phyloP scores from a whole-genome alignment of 2,329 filamentous ascomycete species.

The Shiraia bambusicola region DNA sequence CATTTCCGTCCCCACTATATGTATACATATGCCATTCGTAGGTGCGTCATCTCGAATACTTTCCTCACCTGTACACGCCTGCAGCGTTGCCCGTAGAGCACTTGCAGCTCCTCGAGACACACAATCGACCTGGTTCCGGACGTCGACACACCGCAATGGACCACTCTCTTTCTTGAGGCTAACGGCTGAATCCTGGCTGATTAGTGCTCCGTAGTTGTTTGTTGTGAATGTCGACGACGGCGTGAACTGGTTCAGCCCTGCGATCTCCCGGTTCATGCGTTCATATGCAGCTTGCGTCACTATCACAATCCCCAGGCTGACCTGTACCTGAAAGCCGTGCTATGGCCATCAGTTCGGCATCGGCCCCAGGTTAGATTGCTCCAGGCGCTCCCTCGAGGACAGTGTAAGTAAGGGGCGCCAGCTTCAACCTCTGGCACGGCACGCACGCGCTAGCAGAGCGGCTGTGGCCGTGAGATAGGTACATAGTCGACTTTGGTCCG shows the following conservation, averaged over 20 bases:
- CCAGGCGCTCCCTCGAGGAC: slow-evolving; percentile 19
- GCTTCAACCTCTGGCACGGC: slow-evolving; percentile 6
- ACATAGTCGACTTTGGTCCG: slow-evolving; percentile 8
- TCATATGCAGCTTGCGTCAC: slow-evolving; percentile 27
- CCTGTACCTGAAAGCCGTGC: slow-evolving; percentile 27
- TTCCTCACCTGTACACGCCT: slow-evolving; percentile 21
- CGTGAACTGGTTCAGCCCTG: slow-evolving; percentile 31
- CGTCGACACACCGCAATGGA: slow-evolving; percentile 3
- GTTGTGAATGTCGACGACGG: slow-evolving; percentile 23
- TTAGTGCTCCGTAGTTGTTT: slow-evolving; percentile 2
- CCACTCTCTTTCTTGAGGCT: slow-evolving; percentile 15
- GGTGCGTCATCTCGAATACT: slow-evolving; percentile 27
- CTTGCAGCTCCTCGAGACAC: slow-evolving; percentile 16
- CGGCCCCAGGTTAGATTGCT: slow-evolving; percentile 10
- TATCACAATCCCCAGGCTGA: slow-evolving; percentile 23
- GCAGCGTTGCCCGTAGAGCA: slow-evolving; percentile 16
- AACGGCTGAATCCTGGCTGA: slow-evolving; percentile 7
- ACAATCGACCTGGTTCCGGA: slow-evolving; percentile 6
- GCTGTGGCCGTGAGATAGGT: neutral
- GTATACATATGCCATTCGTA: slow-evolving; percentile 9
- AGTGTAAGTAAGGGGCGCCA: slow-evolving; percentile 7
- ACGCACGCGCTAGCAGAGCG: slow-evolving; percentile 7
- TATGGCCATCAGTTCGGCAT: slow-evolving; percentile 31
- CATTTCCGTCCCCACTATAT: slow-evolving; percentile 12
- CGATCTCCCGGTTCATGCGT: slow-evolving; percentile 25